Evolutionary conservation across 768 basidiomycete genomes (phyloP).

Genomic region (Chalciporus piperatus): DNA sequence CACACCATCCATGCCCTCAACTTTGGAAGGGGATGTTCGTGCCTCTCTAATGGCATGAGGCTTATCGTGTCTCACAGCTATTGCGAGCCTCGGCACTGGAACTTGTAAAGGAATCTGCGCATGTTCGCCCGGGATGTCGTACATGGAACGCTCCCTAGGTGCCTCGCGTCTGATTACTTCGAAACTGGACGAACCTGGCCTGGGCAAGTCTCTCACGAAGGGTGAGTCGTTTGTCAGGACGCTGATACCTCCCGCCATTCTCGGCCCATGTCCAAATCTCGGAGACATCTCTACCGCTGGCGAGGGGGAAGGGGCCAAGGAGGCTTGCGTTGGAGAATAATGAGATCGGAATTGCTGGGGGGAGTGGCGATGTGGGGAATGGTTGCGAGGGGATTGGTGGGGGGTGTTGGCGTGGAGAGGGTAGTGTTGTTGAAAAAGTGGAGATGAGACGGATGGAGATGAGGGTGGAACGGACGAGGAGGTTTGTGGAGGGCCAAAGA

Average conservation of each 20-base stretch:
- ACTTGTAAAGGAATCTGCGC: not conserved
- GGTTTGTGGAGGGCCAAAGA: not conserved
- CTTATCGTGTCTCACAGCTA: constrained; percentile 6
- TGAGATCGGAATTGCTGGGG: constrained; percentile 17
- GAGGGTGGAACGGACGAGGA: not conserved
- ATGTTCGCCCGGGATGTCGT: constrained; percentile 11
- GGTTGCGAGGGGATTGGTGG: constrained; percentile 15
- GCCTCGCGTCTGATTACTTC: constrained; percentile 13
- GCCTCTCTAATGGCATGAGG: not conserved
- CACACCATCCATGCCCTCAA: constrained; percentile 5
- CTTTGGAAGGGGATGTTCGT: not conserved
- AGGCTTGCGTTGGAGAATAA: constrained; percentile 9
- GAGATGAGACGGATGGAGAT: constrained; percentile 12
- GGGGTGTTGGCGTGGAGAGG: not conserved
- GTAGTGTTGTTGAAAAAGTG: constrained; percentile 13
- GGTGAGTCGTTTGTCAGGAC: constrained; percentile 17
- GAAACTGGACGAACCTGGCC: constrained; percentile 12
- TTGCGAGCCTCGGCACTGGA: constrained; percentile 2
- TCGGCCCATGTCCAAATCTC: constrained; percentile 20
- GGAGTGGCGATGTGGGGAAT: constrained; percentile 19
- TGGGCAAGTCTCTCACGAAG: constrained; percentile 9
- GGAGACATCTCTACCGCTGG: constrained; percentile 16
- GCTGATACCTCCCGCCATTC: constrained; percentile 28
- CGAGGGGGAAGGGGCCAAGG: not conserved
- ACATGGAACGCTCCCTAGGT: constrained; percentile 12